A percentile compares a stretch with the other conserved stretches of the same genome.
Conservation (phyloP, 768 basidiomycete genomes). For the Calocybe indica region DNA sequence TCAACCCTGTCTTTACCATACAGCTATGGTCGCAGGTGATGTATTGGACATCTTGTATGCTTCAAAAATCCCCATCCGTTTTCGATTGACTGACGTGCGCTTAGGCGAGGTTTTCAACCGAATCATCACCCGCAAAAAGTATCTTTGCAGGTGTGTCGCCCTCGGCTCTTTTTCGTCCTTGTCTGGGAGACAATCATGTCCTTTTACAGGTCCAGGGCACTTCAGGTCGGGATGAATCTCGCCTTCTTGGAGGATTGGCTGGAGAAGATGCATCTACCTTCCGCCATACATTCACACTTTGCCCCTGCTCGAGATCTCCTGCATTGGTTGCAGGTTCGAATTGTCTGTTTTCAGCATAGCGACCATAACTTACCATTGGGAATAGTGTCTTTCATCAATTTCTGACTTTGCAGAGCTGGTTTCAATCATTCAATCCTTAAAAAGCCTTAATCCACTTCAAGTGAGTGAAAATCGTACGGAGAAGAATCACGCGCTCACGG, state of each 20-base stretch:
- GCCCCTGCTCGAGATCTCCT: slow-evolving; percentile 78
- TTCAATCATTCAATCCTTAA: slow-evolving; percentile 84
- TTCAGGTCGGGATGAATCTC: slow-evolving; percentile 87
- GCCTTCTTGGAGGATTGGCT: slow-evolving; percentile 90
- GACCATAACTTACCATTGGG: not conserved
- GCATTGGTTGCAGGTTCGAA: slow-evolving; percentile 74
- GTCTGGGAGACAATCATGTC: not conserved
- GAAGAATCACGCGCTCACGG: slow-evolving; percentile 2
- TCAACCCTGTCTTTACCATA: slow-evolving; percentile 82
- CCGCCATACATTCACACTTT: slow-evolving; percentile 76
- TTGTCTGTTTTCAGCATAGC: not conserved
- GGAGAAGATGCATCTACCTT: slow-evolving; percentile 71
- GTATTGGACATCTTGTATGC: slow-evolving; percentile 90
- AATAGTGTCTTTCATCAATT: slow-evolving; percentile 80
- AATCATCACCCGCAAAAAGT: slow-evolving; percentile 86
- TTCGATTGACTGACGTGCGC: slow-evolving; percentile 6
- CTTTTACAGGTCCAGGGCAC: slow-evolving; percentile 62
- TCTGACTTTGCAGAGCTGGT: slow-evolving; percentile 84
- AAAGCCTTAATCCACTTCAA: slow-evolving; percentile 87
- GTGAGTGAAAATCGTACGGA: slow-evolving; percentile 23
- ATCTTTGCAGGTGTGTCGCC: slow-evolving; percentile 68
- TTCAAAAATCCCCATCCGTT: not conserved
- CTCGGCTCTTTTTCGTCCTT: too few relatives aligned
- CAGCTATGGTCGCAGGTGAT: slow-evolving; percentile 98
- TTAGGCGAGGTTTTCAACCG: slow-evolving; percentile 84